A percentile compares a stretch with the other conserved stretches of the same genome.
phyloP scores from a whole-genome alignment of 805 yeast genomes.

The Clavispora fructus region DNA sequence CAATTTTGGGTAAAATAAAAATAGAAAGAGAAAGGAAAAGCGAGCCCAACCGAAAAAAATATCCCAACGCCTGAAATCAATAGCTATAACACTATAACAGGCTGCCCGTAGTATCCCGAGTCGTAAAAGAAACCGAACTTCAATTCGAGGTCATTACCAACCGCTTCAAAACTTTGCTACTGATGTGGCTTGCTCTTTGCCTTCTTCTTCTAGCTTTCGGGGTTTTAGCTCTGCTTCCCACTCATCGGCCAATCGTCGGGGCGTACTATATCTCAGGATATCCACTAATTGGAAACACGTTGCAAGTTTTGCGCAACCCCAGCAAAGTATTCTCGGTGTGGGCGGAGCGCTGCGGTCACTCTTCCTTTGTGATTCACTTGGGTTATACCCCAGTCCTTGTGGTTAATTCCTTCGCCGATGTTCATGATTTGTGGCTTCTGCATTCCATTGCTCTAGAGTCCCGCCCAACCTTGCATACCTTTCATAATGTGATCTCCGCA shows the following conservation, averaged over 20 bases:
- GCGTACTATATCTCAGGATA: slow-evolving; percentile 40
- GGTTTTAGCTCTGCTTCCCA: neutral
- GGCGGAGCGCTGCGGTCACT: slow-evolving; percentile 33
- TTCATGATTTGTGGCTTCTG: slow-evolving; percentile 47
- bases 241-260: slow-evolving; percentile 11
- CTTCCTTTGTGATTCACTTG: slow-evolving; percentile 57
- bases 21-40: no score
- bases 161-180: neutral
- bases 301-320: slow-evolving; percentile 44
- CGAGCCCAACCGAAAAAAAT: neutral
- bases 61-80: no score
- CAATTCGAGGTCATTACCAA: no score
- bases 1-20: no score
- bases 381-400: slow-evolving; percentile 56
- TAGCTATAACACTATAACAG: no score
- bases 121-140: no score
- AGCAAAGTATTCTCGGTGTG: slow-evolving; percentile 44
- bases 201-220: neutral
- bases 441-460: slow-evolving; percentile 52
- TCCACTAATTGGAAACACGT: slow-evolving; percentile 50
- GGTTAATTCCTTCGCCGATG: slow-evolving; percentile 59
- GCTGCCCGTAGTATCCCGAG: no score
- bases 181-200: neutral
- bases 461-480: slow-evolving; percentile 61
- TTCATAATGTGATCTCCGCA: slow-evolving; percentile 55